Percentiles rank a stretch among this genome's conserved stretches.
These are phyloP conservation scores for Breynia disticha DNA, from an alignment of 441 rosid species.

Conservation along the genomic window DNA sequence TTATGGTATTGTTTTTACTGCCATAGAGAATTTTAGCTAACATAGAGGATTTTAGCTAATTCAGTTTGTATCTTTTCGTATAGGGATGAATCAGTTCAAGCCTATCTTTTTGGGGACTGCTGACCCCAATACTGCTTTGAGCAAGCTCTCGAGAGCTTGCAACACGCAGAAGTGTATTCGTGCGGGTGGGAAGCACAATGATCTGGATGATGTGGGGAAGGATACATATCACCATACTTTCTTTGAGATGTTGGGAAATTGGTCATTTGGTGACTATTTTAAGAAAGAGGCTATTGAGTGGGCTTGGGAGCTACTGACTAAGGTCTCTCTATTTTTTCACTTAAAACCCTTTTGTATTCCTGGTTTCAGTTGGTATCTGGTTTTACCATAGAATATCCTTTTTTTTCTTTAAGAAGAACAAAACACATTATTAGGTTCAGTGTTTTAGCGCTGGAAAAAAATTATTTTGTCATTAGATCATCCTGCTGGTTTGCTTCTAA, in stretches of 20 bases:
- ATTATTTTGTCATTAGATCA: no score
- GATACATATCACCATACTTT: slow-evolving; percentile 97
- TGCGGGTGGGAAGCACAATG: slow-evolving; percentile 97
- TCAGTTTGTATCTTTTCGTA: background rate
- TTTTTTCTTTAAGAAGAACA: slow-evolving; percentile 1
- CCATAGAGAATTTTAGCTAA: no score
- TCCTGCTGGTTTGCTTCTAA: no score
- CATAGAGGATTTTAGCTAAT: background rate
- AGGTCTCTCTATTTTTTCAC: slow-evolving; percentile 27
- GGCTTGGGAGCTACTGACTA: slow-evolving; percentile 94
- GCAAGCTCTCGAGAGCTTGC: slow-evolving; percentile 71
- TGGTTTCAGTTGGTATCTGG: no score
- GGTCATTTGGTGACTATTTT: slow-evolving; percentile 97
- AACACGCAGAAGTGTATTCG: slow-evolving; percentile 98
- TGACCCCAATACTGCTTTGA: slow-evolving; percentile 69
- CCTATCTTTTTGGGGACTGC: slow-evolving; percentile 87
- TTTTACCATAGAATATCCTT: no score
- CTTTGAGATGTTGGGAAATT: slow-evolving; percentile 97
- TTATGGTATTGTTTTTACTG: no score
- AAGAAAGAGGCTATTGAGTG: slow-evolving; percentile 85
- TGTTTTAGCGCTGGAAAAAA: no score
- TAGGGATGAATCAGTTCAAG: slow-evolving; percentile 95
- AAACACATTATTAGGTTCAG: no score
- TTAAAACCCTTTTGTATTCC: background rate
- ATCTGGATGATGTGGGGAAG: slow-evolving; percentile 96